A percentile compares a stretch with the other conserved stretches of the same genome.
These are phyloP conservation scores for Diaporthe nobilis DNA, from an alignment of 2,329 filamentous ascomycete genomes.

Conservation along the genomic window DNA sequence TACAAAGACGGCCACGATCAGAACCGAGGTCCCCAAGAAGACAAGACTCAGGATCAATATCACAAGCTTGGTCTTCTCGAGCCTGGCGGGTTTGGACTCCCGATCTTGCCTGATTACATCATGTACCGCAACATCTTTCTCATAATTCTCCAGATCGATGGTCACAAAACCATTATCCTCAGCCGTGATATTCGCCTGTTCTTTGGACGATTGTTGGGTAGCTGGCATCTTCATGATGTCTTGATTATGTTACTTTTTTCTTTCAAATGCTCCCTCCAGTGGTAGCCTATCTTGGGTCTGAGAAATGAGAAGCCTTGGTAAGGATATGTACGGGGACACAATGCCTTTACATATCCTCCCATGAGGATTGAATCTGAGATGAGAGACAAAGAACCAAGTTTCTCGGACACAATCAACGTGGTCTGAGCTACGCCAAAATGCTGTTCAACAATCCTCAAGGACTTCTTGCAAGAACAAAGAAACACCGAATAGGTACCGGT, in stretches of 20 bases:
- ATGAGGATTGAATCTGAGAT: not conserved
- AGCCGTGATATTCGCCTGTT: no score
- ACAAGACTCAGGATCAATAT: not conserved
- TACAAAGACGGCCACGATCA: not conserved
- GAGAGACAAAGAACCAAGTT: not conserved
- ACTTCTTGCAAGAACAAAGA: not conserved
- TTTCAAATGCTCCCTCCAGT: not conserved
- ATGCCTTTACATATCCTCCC: not conserved
- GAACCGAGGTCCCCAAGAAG: no score
- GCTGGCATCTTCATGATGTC: not conserved
- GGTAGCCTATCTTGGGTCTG: not conserved
- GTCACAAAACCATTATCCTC: not conserved
- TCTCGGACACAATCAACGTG: no score
- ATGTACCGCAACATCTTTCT: not conserved
- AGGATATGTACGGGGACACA: not conserved
- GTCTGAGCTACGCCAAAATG: not conserved
- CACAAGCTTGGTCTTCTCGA: not conserved
- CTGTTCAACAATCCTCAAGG: not conserved
- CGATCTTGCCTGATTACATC: not conserved
- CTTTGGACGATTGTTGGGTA: not conserved
- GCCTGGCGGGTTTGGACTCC: not conserved
- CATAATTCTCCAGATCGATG: not conserved
- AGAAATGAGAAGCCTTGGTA: not conserved
- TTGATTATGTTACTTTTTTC: not conserved
- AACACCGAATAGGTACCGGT: not conserved